phyloP scores from a whole-genome alignment of 2,329 filamentous ascomycete species.

The Hypoxylon sp. region DNA sequence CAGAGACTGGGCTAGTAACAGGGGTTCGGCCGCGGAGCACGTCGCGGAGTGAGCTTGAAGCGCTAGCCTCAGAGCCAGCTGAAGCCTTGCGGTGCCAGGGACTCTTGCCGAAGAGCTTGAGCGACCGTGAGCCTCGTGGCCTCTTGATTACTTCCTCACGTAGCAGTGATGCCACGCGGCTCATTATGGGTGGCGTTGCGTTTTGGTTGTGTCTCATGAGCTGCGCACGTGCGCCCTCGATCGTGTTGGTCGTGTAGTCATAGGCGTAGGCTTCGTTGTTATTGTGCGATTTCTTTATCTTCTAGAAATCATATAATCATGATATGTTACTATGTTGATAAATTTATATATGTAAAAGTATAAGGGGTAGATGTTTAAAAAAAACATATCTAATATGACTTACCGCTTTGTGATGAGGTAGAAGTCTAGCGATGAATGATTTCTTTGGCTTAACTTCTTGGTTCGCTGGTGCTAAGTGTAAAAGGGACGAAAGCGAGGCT shows the following conservation, averaged over 20 bases:
- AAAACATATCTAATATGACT: conserved; percentile 4
- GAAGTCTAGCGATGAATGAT: conserved; percentile 40
- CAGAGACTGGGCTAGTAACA: conserved; percentile 51
- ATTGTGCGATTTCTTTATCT: conserved; percentile 28
- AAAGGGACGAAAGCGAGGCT: conserved; percentile 8
- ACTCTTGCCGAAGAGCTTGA: conserved; percentile 60
- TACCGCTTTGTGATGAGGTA: conserved; percentile 35
- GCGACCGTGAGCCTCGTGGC: conserved; percentile 36
- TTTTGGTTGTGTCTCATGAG: conserved; percentile 27
- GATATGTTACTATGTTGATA: not conserved
- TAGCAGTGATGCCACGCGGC: conserved; percentile 49
- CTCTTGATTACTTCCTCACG: conserved; percentile 51
- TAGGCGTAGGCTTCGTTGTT: conserved; percentile 23
- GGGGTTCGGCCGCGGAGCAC: conserved; percentile 58
- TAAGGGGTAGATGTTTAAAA: not conserved
- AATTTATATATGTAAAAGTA: not conserved
- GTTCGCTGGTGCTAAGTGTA: not conserved
- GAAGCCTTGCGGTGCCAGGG: conserved; percentile 61
- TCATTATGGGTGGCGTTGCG: conserved; percentile 29
- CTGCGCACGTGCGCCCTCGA: conserved; percentile 24
- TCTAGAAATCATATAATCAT: conserved; percentile 15
- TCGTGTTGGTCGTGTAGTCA: conserved; percentile 24
- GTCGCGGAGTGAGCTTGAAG: conserved; percentile 61
- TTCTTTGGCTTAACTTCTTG: conserved; percentile 32
- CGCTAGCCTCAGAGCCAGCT: conserved; percentile 57